These are phyloP conservation scores for Aspergillus melleus DNA, from an alignment of 2,329 filamentous ascomycete genomes.

Conservation along the genomic window DNA sequence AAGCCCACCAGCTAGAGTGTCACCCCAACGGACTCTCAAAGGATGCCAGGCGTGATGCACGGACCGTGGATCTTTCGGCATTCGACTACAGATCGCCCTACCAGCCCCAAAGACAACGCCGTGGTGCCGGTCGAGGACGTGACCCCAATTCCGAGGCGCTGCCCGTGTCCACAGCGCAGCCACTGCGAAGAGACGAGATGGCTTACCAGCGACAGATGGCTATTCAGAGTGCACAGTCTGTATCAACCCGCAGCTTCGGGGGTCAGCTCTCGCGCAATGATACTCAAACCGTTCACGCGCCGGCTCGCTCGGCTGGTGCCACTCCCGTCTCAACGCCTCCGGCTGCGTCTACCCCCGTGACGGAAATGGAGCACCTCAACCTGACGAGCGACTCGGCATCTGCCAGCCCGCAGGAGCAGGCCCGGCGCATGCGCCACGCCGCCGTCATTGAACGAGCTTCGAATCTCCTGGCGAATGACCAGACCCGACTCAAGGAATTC, in stretches of 20 bases:
- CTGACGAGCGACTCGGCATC: constrained; percentile 42
- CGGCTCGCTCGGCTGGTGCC: constrained; percentile 35
- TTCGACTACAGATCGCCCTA: constrained; percentile 81
- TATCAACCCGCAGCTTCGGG: constrained; percentile 78
- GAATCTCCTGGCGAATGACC: constrained; percentile 76
- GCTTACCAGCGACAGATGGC: constrained; percentile 91
- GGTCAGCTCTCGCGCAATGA: constrained; percentile 69
- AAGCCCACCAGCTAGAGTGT: constrained; percentile 83
- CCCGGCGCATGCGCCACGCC: constrained; percentile 74
- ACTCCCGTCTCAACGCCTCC: constrained; percentile 27
- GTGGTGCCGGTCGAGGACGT: constrained; percentile 66
- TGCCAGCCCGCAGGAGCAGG: constrained; percentile 74
- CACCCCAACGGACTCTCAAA: constrained; percentile 81
- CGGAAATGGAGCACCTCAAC: constrained; percentile 54
- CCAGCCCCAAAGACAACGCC: constrained; percentile 60
- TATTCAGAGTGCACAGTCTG: constrained; percentile 82
- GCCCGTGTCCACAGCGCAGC: constrained; percentile 74
- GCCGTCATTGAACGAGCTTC: constrained; percentile 84
- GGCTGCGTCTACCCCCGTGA: constrained; percentile 29
- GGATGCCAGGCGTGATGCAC: constrained; percentile 77
- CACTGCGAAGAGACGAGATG: constrained; percentile 79
- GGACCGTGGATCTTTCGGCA: constrained; percentile 79
- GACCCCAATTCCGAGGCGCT: constrained; percentile 84
- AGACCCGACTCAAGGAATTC: constrained; percentile 73
- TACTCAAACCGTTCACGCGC: constrained; percentile 48